A percentile compares a stretch with the other conserved stretches of the same genome.
Evolutionary conservation across 192 early-diverging fungal genomes (phyloP).

Genomic region (Chytriomyces sp.): DNA sequence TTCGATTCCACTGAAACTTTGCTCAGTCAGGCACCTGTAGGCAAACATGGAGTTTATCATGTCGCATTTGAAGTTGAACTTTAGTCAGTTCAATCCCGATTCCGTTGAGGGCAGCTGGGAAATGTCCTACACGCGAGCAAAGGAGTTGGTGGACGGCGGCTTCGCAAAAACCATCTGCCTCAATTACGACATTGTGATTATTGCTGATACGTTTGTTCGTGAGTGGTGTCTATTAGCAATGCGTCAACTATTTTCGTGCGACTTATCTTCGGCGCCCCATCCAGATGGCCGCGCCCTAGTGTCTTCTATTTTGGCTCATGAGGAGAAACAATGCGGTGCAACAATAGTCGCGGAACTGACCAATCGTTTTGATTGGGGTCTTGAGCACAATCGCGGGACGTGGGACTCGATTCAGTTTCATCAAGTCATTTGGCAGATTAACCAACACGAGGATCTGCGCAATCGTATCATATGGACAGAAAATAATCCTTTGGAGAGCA

Average conservation of each 20-base stretch:
- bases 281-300: constrained; percentile 11
- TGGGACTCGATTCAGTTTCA: not conserved
- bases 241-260: not conserved
- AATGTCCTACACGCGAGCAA: not conserved
- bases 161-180: not conserved
- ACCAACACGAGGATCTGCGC: not conserved
- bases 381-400: not conserved
- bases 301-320: not conserved
- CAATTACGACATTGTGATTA: constrained; percentile 4
- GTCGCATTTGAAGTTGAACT: not conserved
- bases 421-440: not conserved
- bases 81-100: not conserved
- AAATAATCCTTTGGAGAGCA: constrained; percentile 24
- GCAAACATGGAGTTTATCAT: not conserved
- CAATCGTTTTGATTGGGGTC: constrained; percentile 21
- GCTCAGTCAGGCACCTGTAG: too few relatives aligned
- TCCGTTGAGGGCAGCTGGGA: not conserved
- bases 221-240: not conserved
- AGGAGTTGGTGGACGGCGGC: not conserved
- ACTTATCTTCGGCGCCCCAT: too few relatives aligned
- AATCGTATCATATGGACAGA: constrained; percentile 20
- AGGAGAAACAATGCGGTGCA: not conserved
- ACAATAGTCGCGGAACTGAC: constrained; percentile 22
- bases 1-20: too few relatives aligned
- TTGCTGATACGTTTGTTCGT: constrained; percentile 8